phyloP scores from a whole-genome alignment of 1,139 yeast genomes.

The Taiozyma sp. region DNA sequence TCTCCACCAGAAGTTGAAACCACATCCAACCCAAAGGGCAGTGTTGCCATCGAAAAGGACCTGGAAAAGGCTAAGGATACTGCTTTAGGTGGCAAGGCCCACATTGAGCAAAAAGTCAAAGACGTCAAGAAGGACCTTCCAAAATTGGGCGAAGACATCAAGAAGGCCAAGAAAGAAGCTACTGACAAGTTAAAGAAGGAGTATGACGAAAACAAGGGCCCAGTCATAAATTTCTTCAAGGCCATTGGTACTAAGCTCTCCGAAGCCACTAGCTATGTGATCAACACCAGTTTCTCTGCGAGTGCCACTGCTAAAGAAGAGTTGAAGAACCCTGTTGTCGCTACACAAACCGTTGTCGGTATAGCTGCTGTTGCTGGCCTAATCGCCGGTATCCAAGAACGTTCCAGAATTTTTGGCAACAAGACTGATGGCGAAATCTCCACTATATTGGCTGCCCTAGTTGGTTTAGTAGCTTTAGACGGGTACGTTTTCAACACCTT shows the following conservation, averaged over 20 bases:
- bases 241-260: conserved; percentile 16
- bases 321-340: conserved; percentile 58
- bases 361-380: conserved; percentile 45
- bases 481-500: conserved; percentile 45
- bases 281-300: conserved; percentile 17
- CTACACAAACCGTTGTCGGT: conserved; percentile 46
- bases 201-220: conserved; percentile 22
- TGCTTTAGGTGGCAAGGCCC: conserved; percentile 15
- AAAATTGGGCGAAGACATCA: conserved; percentile 14
- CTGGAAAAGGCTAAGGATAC: conserved; percentile 11
- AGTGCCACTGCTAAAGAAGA: conserved; percentile 28
- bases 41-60: conserved; percentile 12
- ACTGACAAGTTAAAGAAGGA: conserved; percentile 21
- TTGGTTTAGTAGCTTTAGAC: conserved; percentile 51
- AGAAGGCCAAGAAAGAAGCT: conserved; percentile 18
- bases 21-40: conserved; percentile 9
- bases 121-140: conserved; percentile 15
- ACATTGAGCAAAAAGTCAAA: conserved; percentile 14
- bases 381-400: conserved; percentile 46
- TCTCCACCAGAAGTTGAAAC: conserved; percentile 7
- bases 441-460: conserved; percentile 46
- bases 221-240: conserved; percentile 21
- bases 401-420: conserved; percentile 33
- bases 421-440: conserved; percentile 46
- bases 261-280: conserved; percentile 14